phyloP scores from a whole-genome alignment of 2,329 filamentous ascomycete species.

The Exophiala spinifera region DNA sequence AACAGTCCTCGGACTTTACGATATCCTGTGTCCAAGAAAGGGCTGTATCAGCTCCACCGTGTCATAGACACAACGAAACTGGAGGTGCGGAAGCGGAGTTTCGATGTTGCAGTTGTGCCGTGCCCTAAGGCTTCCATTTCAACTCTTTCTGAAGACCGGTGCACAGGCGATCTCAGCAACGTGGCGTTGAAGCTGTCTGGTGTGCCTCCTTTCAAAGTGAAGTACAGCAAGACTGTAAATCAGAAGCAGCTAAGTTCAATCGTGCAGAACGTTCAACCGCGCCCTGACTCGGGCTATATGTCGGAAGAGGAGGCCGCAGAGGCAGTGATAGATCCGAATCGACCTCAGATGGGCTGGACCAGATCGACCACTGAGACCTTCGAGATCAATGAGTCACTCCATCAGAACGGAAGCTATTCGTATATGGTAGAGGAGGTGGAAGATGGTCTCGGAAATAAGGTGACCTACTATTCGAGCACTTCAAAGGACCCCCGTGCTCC shows the following conservation, averaged over 20 bases:
- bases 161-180: constrained; percentile 83
- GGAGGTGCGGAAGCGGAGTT: constrained; percentile 73
- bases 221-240: constrained; percentile 86
- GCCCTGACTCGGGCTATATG: constrained; percentile 76
- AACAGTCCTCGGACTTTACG: constrained; percentile 64
- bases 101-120: constrained; percentile 77
- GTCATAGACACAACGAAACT: constrained; percentile 93
- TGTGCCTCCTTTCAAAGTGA: constrained; percentile 85
- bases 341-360: constrained; percentile 68
- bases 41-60: constrained; percentile 78
- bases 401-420: constrained; percentile 73
- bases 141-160: constrained; percentile 64
- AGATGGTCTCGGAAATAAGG: constrained; percentile 83
- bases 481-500: constrained; percentile 51
- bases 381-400: constrained; percentile 85
- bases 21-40: constrained; percentile 77
- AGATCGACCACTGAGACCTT: constrained; percentile 71
- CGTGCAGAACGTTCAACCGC: constrained; percentile 89
- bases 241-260: constrained; percentile 78
- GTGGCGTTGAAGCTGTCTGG: constrained; percentile 79
- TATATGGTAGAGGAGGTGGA: constrained; percentile 90
- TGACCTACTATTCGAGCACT: constrained; percentile 58
- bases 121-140: constrained; percentile 79
- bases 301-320: constrained; percentile 58
- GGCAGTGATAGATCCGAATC: constrained; percentile 54